These are phyloP conservation scores for Hamigera avellanea DNA, from an alignment of 495 filamentous ascomycete species.

Conservation along the genomic window DNA sequence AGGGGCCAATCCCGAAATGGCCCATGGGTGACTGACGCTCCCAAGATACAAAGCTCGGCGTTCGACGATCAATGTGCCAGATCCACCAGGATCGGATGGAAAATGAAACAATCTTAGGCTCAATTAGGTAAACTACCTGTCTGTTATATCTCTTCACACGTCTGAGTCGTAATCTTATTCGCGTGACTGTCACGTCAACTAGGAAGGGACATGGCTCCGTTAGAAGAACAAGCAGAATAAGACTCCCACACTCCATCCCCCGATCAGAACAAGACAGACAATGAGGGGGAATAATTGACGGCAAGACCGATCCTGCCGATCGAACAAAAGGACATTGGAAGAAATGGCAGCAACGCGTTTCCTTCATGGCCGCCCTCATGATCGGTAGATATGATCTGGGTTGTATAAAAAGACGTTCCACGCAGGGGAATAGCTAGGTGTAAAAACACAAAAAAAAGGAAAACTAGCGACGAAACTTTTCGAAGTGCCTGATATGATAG, in stretches of 20 bases:
- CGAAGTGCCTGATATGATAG: slow-evolving; percentile 27
- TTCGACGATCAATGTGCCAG: too few species aligned
- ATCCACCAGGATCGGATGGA: too few species aligned
- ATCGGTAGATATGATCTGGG: slow-evolving; percentile 2
- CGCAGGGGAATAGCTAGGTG: slow-evolving; percentile 3
- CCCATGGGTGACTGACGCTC: too few species aligned
- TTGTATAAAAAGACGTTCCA: slow-evolving; percentile 8
- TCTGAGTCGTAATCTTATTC: slow-evolving; percentile 15
- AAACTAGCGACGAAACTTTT: slow-evolving; percentile 31
- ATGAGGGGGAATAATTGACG: slow-evolving; percentile 5
- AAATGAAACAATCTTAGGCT: neutral
- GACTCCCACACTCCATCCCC: slow-evolving; percentile 18
- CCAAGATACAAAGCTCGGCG: too few species aligned
- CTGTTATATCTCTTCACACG: slow-evolving; percentile 2
- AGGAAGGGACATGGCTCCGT: slow-evolving; percentile 12
- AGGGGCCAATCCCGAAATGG: too few species aligned
- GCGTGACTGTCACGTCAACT: slow-evolving; percentile 17
- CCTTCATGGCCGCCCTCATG: neutral
- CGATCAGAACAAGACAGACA: slow-evolving; percentile 13
- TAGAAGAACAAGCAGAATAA: slow-evolving; percentile 14
- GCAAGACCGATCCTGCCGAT: slow-evolving; percentile 7
- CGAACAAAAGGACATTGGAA: neutral
- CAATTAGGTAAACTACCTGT: neutral
- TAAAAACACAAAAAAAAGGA: slow-evolving; percentile 7
- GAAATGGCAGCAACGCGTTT: neutral